A percentile compares a stretch with the other conserved stretches of the same genome.
These are phyloP conservation scores for Tolypocladium nubicola DNA, from an alignment of 2,329 filamentous ascomycete genomes.

Conservation along the genomic window DNA sequence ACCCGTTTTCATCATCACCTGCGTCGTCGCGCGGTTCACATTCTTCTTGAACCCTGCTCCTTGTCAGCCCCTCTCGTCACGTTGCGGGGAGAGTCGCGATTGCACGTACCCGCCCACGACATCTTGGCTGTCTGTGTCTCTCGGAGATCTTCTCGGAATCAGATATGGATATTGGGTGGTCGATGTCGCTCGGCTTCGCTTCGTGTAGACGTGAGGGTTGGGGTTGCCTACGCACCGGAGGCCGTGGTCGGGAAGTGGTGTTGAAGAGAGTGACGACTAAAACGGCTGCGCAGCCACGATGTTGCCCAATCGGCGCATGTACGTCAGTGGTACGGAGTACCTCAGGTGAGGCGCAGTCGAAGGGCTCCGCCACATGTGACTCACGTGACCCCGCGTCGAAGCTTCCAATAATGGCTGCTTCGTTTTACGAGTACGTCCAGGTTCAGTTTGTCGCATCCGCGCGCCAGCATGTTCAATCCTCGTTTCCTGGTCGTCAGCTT, in stretches of 20 bases:
- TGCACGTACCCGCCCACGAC: slow-evolving; percentile 58
- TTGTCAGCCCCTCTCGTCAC: slow-evolving; percentile 15
- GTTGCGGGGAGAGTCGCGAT: slow-evolving; percentile 12
- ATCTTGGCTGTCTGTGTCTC: slow-evolving; percentile 29
- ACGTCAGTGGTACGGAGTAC: slow-evolving; percentile 14
- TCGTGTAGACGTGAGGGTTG: neutral
- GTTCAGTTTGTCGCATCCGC: slow-evolving; percentile 1
- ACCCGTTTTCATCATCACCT: slow-evolving; percentile 99
- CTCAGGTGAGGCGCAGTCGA: slow-evolving; percentile 1
- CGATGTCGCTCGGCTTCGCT: neutral
- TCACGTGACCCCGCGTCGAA: slow-evolving; percentile 1
- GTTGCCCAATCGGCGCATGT: slow-evolving; percentile 18
- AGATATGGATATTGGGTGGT: neutral
- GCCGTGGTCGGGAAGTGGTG: neutral
- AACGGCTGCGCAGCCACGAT: slow-evolving; percentile 20
- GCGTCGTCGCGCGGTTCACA: slow-evolving; percentile 96
- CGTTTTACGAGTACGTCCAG: no score
- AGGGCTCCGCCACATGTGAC: neutral
- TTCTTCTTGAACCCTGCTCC: slow-evolving; percentile 59
- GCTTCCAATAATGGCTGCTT: neutral
- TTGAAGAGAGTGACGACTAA: neutral
- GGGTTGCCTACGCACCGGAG: neutral
- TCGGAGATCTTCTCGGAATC: neutral
- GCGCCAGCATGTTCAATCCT: slow-evolving; percentile 23
- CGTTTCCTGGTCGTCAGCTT: slow-evolving; percentile 74